Evolutionary conservation across 2,329 filamentous ascomycete genomes (phyloP), one percentile per base, ranked within the genome.

Genomic region (Raffaelea ambrosiae): DNA sequence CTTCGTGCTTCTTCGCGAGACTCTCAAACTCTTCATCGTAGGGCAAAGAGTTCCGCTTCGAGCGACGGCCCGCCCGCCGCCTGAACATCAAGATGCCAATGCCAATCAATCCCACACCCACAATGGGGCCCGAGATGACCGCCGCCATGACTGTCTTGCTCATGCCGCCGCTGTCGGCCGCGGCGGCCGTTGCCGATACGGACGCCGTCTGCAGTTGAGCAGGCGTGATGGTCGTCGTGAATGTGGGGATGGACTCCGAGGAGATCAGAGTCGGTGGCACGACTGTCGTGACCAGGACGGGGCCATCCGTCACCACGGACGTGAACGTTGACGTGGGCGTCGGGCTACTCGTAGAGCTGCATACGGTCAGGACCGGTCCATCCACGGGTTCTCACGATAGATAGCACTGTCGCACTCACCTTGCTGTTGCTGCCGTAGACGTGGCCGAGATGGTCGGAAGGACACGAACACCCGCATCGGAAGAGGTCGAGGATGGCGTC

Each of bases 21-120:
- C 49, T 56, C 46, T 55, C 56, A 44, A 55, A 54, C 48, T 59
- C 57, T 48, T 54, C 51, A 39, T 54, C 52, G 44, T 55, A 55
- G 14, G 52, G 49, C 44, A 48, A 22, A 19, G 52, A 51, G 22
- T 45, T 22, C 4, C 52, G 51, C 13, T 39, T 46, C 21, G 36
- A 31, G 3, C 48, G 48, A 18, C 49, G 46, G 8, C 43, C 35
- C 2, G 39, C 42, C 5, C 53, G 53, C 20, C 48, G 50, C 9
- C 48, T 44, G 40, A 46, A 51, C 44, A 55, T 20, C 44, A 55
- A 22, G 16, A 55, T 22, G 35, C 49, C 51, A 11, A 55, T 48
- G 41, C 48, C 54, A 1, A 44, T 14, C 5, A 55, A 40, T 2
- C 46, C 52, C 14, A 55, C 53, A 4, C 21, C 52, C 3, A 51